These are phyloP conservation scores for Lithospermum erythrorhizon DNA, from an alignment of 257 asterid species.

Conservation along the genomic window DNA sequence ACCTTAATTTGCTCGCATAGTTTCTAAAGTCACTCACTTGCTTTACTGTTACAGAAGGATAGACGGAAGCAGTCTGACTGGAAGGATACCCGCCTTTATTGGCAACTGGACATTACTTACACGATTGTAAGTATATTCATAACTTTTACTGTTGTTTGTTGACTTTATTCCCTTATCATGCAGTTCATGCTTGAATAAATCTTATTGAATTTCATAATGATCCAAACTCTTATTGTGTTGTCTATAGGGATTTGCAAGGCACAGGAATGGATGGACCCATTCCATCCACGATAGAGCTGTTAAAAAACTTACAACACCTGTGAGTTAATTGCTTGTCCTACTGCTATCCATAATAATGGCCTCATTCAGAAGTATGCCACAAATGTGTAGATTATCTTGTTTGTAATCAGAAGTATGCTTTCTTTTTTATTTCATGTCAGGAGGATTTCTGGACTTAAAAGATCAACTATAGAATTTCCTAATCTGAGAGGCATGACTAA, in stretches of 20 bases:
- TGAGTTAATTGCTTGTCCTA: slow-evolving; percentile 26
- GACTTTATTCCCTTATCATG: not conserved
- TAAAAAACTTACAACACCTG: slow-evolving; percentile 38
- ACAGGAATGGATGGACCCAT: slow-evolving; percentile 72
- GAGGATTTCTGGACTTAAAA: slow-evolving; percentile 61
- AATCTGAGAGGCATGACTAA: slow-evolving; percentile 24
- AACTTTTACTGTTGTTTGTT: not conserved
- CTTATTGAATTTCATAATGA: slow-evolving; percentile 1
- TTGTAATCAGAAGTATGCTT: not conserved
- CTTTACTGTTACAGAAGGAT: slow-evolving; percentile 60
- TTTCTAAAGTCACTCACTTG: not conserved
- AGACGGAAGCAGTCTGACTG: slow-evolving; percentile 55
- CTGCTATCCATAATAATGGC: not conserved
- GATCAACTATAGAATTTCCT: slow-evolving; percentile 44
- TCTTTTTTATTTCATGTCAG: slow-evolving; percentile 25
- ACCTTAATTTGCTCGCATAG: not conserved
- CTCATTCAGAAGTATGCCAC: not conserved
- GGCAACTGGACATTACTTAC: slow-evolving; percentile 55
- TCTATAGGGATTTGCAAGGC: slow-evolving; percentile 71
- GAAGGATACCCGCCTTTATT: slow-evolving; percentile 64
- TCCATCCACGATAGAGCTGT: slow-evolving; percentile 39
- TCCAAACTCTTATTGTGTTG: slow-evolving; percentile 8
- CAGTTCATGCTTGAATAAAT: not conserved
- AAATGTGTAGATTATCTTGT: not conserved
- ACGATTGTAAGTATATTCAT: slow-evolving; percentile 45